These are phyloP conservation scores for Calvatia gigantea DNA, from an alignment of 768 basidiomycete genomes.

Conservation along the genomic window DNA sequence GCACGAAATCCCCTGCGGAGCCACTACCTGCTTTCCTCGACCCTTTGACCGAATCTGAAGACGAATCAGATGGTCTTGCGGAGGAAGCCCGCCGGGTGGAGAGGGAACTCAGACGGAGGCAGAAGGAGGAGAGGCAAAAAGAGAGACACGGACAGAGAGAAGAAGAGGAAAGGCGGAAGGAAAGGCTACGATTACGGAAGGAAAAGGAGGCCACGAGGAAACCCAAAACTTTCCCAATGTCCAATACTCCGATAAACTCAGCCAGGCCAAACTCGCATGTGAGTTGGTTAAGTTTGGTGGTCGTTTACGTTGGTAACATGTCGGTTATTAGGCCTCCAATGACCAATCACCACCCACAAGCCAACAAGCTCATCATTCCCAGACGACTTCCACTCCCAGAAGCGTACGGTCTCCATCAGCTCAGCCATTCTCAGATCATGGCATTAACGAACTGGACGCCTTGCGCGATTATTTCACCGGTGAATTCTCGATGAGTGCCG, in stretches of 20 bases:
- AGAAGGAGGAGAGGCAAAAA: slow-evolving; percentile 1
- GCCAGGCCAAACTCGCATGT: neutral
- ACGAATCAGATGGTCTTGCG: slow-evolving; percentile 2
- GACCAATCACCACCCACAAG: neutral
- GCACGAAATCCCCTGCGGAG: neutral
- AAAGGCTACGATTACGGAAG: neutral
- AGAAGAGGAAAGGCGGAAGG: neutral
- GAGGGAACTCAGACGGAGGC: slow-evolving; percentile 1
- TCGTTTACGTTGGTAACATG: neutral
- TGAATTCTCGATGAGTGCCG: neutral
- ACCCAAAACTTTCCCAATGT: neutral
- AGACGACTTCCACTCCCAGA: neutral
- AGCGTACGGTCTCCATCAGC: neutral
- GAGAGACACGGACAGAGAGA: neutral
- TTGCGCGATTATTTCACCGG: slow-evolving; percentile 11
- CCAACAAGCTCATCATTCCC: neutral
- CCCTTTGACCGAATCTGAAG: slow-evolving; percentile 9
- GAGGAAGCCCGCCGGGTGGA: slow-evolving; percentile 8
- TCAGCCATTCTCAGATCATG: neutral
- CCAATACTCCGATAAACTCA: neutral
- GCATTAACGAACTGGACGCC: neutral
- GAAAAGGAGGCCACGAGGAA: slow-evolving; percentile 1
- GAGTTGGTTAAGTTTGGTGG: neutral
- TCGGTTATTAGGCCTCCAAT: neutral
- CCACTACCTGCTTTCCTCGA: slow-evolving; percentile 1